Conservation (phyloP, 2,329 filamentous ascomycete species). For the Phialocephala sp. region DNA sequence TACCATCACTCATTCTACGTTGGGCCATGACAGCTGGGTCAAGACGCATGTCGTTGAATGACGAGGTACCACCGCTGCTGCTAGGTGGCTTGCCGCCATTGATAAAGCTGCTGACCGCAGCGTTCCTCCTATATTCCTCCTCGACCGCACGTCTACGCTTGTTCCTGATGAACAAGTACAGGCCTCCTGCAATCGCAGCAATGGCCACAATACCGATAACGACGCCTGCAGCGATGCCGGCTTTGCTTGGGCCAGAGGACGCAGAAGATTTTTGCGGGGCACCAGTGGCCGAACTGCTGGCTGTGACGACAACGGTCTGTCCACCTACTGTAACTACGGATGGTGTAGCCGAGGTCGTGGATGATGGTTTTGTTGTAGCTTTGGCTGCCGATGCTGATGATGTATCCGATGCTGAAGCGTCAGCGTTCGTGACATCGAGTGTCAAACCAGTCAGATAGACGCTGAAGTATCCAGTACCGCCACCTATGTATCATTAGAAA, state of each 20-base stretch:
- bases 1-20: constrained; percentile 87
- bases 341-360: constrained; percentile 31
- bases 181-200: constrained; percentile 67
- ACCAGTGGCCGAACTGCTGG: constrained; percentile 24
- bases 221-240: constrained; percentile 84
- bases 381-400: constrained; percentile 21
- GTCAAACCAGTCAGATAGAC: constrained; percentile 39
- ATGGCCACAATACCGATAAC: constrained; percentile 81
- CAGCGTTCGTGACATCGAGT: constrained; percentile 27
- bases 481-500: constrained; percentile 37
- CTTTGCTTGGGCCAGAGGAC: constrained; percentile 51
- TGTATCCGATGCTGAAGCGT: constrained; percentile 17
- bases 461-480: constrained; percentile 35
- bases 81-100: constrained; percentile 65
- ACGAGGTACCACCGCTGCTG: constrained; percentile 63
- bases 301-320: constrained; percentile 41
- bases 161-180: constrained; percentile 76
- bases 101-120: constrained; percentile 79
- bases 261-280: constrained; percentile 21
- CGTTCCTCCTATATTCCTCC: constrained; percentile 83
- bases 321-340: constrained; percentile 41
- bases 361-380: constrained; percentile 23
- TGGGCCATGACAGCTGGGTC: constrained; percentile 84
- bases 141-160: constrained; percentile 79
- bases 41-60: constrained; percentile 81